A percentile compares a stretch with the other conserved stretches of the same genome.
Evolutionary conservation across 163 green algal species (phyloP).

Genomic region (Trebouxiophyceae sp.): DNA sequence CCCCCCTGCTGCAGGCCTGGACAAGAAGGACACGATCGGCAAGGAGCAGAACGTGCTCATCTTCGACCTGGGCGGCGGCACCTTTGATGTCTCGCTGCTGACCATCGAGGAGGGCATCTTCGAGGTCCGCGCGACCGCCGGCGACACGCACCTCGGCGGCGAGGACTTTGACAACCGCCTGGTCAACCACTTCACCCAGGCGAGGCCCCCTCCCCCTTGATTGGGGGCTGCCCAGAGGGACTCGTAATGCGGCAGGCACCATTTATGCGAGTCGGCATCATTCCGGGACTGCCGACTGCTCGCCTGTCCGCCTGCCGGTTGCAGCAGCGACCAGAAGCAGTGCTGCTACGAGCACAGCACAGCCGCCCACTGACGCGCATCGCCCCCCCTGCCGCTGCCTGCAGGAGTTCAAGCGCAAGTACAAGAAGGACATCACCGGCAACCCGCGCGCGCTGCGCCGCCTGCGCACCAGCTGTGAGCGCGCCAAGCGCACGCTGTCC

Average conservation of each 20-base stretch:
- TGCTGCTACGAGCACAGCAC: neutral
- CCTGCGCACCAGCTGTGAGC: slow-evolving; percentile 88
- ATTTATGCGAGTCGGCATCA: too few relatives aligned
- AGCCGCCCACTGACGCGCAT: neutral
- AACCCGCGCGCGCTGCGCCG: slow-evolving; percentile 85
- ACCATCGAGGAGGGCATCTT: slow-evolving; percentile 97
- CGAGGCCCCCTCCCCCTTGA: too few relatives aligned
- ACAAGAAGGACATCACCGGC: slow-evolving; percentile 90
- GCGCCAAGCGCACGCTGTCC: slow-evolving; percentile 93
- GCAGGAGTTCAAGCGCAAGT: slow-evolving; percentile 95
- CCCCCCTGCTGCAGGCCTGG: too few relatives aligned
- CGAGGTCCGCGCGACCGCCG: slow-evolving; percentile 90
- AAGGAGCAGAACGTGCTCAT: slow-evolving; percentile 73
- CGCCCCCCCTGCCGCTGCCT: neutral
- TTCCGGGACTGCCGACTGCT: neutral
- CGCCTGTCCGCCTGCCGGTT: too few relatives aligned
- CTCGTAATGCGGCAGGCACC: too few relatives aligned
- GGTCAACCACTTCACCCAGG: slow-evolving; percentile 60
- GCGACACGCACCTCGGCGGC: slow-evolving; percentile 93
- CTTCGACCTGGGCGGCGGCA: slow-evolving; percentile 95
- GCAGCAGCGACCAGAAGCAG: too few relatives aligned
- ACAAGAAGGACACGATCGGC: slow-evolving; percentile 65
- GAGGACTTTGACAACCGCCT: slow-evolving; percentile 95
- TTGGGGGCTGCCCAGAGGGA: too few relatives aligned
- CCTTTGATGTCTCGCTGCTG: slow-evolving; percentile 95